Conservation (phyloP, 176 grass and related monocot genomes). For the Tuctoria greenei region DNA sequence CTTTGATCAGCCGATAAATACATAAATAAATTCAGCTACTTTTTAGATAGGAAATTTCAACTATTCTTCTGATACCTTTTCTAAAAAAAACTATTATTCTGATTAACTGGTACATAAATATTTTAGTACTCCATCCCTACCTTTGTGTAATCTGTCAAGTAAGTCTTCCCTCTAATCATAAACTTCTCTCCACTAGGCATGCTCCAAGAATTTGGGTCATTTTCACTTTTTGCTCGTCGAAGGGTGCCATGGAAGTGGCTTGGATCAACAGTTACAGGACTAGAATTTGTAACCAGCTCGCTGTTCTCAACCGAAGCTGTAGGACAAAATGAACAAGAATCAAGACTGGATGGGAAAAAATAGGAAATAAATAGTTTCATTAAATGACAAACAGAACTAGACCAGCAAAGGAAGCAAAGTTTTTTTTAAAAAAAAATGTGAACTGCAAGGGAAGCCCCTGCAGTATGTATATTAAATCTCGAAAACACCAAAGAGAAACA, state of each 20-base stretch:
- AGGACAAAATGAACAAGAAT: conserved; percentile 20
- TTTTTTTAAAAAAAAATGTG: no score
- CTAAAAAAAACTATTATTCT: no score
- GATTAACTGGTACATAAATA: conserved; percentile 14
- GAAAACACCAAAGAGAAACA: no score
- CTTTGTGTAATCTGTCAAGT: conserved; percentile 85
- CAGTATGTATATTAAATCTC: no score
- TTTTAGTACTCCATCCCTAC: conserved; percentile 21
- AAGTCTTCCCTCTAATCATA: conserved; percentile 96
- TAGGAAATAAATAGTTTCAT: not conserved
- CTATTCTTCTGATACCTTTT: no score
- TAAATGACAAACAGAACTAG: conserved; percentile 1
- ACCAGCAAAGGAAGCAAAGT: conserved; percentile 20
- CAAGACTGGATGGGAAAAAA: not conserved
- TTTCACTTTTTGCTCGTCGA: conserved; percentile 49
- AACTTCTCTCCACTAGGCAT: conserved; percentile 77
- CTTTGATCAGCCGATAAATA: not conserved
- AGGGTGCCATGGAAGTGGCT: conserved; percentile 70
- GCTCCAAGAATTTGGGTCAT: conserved; percentile 84
- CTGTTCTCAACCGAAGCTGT: conserved; percentile 59
- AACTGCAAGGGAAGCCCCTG: no score
- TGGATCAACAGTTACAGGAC: conserved; percentile 52
- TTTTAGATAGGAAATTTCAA: no score
- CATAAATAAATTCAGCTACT: conserved; percentile 20
- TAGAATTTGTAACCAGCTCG: conserved; percentile 54